Evolutionary conservation across 225 moss, liverwort and hornwort species (phyloP), one percentile per base, ranked within the genome.

Genomic region (Climacium dendroides): DNA sequence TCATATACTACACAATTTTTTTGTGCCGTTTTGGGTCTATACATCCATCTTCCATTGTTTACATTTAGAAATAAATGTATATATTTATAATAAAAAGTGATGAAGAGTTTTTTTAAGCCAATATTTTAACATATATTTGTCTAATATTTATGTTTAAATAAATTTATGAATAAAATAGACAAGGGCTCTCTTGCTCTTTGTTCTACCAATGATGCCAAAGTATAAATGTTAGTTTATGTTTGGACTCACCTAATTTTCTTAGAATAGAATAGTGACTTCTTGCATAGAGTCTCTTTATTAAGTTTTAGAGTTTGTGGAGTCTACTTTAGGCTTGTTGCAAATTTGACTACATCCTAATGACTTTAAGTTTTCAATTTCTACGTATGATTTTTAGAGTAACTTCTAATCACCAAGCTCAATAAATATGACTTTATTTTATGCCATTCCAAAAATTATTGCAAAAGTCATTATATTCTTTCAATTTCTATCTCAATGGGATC

Each of bases 111-210:
- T 19, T 65, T 6, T 1, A 65, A 35, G 11, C 5, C 35, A 35
- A 65, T 65, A 19, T 65, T 35, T 35, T 10, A 35, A 65, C 19
- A 65, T 65, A 10, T 65, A 65, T 11, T 35, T 65, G 3, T 65
- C 5, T 35, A 35, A 32, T 63, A 17, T 17, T 63, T 32, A 8
- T 63, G 17, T 9, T 63, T 32, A 63, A 63, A 63, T 18, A 18
- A 34, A 34, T 34, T 62, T 34, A 34, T 34, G 34, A 63, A 9
- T 34, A 5, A 63, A 34, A 5, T 63, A 34, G 18, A 34, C 2
- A 32, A 32, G 6, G n/a, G 3, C 4, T 22, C 1, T 1, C 1
- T 5, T n/a, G 3, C n/a, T 66, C 6, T 66, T 1, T 1, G 0
- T 0, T 0, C 22, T n/a, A 66, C 19, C 1, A 10, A 6, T 35